Conservation (phyloP, 78 protist genomes). For the Neovahlkampfia damariscottae region DNA sequence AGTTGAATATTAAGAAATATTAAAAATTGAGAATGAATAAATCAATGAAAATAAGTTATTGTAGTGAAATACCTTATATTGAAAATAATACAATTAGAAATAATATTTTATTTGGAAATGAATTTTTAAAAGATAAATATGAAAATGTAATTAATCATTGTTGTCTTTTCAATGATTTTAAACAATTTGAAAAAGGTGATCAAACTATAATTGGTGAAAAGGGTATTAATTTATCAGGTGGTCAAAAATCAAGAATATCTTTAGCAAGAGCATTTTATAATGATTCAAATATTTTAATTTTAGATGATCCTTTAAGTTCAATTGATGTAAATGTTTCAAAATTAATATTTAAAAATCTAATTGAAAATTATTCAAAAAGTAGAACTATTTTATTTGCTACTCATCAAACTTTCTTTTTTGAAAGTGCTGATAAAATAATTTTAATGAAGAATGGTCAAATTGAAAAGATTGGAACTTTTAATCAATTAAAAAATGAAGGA, state of each 20-base stretch:
- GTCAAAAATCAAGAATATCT: conserved; percentile 39
- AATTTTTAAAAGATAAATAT: conserved; percentile 24
- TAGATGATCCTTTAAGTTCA: conserved; percentile 75
- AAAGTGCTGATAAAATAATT: conserved; percentile 19
- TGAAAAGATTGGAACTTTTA: not conserved
- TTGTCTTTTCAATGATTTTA: conserved; percentile 36
- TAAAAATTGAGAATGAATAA: not conserved
- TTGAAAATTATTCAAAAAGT: not conserved
- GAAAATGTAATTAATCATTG: conserved; percentile 9
- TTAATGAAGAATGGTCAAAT: conserved; percentile 53
- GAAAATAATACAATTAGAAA: conserved; percentile 36
- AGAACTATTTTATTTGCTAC: conserved; percentile 39
- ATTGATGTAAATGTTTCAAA: conserved; percentile 61
- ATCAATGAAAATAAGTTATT: too few species aligned
- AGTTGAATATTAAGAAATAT: not conserved
- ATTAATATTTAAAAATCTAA: not conserved
- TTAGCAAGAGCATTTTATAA: conserved; percentile 92
- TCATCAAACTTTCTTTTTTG: conserved; percentile 39
- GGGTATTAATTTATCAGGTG: conserved; percentile 67
- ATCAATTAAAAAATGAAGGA: not conserved
- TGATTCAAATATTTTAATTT: conserved; percentile 23
- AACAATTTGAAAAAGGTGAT: conserved; percentile 27
- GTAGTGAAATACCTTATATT: conserved; percentile 38
- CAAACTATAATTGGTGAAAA: conserved; percentile 62
- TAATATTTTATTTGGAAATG: conserved; percentile 33